A percentile compares a stretch with the other conserved stretches of the same genome.
Conservation (phyloP, 352 stramenopile genomes). For the Phytopythium oedochilum region DNA sequence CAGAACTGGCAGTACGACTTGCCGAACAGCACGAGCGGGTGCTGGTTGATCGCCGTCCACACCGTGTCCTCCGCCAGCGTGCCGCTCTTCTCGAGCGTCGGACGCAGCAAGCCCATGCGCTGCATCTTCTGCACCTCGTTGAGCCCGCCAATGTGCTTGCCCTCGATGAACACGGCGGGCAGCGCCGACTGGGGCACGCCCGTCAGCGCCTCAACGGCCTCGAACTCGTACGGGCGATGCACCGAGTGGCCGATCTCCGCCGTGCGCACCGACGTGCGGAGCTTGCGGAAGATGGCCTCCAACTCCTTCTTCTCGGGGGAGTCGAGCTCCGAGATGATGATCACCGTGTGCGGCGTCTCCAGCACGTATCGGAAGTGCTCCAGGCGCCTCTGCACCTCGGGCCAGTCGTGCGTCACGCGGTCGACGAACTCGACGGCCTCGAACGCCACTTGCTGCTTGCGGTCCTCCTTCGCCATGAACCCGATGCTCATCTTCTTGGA, state of each 20-base stretch:
- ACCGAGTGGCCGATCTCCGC: constrained; percentile 53
- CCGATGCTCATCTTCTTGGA: constrained; percentile 66
- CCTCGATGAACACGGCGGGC: constrained; percentile 96
- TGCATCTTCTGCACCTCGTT: constrained; percentile 90
- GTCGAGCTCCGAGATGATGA: constrained; percentile 93
- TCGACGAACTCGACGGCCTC: constrained; percentile 68
- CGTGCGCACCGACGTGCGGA: constrained; percentile 51
- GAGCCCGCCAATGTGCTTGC: constrained; percentile 92
- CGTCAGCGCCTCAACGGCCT: constrained; percentile 84
- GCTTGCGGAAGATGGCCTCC: constrained; percentile 75
- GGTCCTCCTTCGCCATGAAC: constrained; percentile 67
- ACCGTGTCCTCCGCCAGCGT: constrained; percentile 71
- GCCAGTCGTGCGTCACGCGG: constrained; percentile 51
- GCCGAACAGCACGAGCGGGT: constrained; percentile 76
- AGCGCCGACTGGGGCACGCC: constrained; percentile 82
- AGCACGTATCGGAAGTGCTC: constrained; percentile 74
- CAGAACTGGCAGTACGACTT: constrained; percentile 87
- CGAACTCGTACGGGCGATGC: constrained; percentile 63
- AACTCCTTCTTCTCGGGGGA: constrained; percentile 91
- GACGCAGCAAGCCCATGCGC: constrained; percentile 71
- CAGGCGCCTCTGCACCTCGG: constrained; percentile 45
- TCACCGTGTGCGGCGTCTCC: constrained; percentile 81
- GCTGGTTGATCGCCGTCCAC: constrained; percentile 63
- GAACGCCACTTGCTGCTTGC: constrained; percentile 58
- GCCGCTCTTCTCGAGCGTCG: constrained; percentile 80